Evolutionary conservation across 2,329 filamentous ascomycete species (phyloP), one percentile per base, ranked within the genome.

Genomic region (Incumbomyces lentus): DNA sequence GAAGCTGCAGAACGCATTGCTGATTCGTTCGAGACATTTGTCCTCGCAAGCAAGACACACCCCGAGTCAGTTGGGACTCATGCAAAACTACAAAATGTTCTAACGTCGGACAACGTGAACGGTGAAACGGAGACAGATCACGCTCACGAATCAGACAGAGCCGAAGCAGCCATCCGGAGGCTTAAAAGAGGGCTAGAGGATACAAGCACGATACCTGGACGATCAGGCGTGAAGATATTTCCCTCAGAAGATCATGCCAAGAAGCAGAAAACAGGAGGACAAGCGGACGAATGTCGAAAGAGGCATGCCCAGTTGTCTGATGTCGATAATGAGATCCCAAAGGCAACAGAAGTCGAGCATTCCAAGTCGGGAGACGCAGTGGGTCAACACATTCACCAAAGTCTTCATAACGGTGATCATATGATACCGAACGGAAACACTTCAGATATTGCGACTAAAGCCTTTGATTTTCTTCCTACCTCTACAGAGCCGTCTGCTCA

Each of bases 11-110:
- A 8, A 10, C 33, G 18, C 8, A 34, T 32, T 31, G 22, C 12
- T 13, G 33, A 45, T 12, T 45, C 42, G 26, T 45, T 37, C 14
- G 42, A 45, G 18, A 45, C 33, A 16, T 16, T 38, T 5, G 42
- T 45, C 13, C 12, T 18, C 22, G 18, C 8, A 14, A 17, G 19
- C 6, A 32, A 19, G 16, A 13, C 3, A 13, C 16, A 16, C 8
- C 5, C 7, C 6, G 33, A 38, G 2, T 34, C 42, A 11, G 34
- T 16, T 6, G 8, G 16, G 19, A 16, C 42, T 14, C 42, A 45
- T 32, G 19, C 34, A 4, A 17, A 22, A 8, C 26, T 45, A n/a
- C 42, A 45, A 38, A 37, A 31, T 45, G 42, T 34, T 31, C 42
- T 45, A n/a, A 4, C n/a, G n/a, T 13, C 30, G n/a, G 29, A 22